phyloP scores from a whole-genome alignment of 2,329 filamentous ascomycete genomes.

The Apiospora arundinis region DNA sequence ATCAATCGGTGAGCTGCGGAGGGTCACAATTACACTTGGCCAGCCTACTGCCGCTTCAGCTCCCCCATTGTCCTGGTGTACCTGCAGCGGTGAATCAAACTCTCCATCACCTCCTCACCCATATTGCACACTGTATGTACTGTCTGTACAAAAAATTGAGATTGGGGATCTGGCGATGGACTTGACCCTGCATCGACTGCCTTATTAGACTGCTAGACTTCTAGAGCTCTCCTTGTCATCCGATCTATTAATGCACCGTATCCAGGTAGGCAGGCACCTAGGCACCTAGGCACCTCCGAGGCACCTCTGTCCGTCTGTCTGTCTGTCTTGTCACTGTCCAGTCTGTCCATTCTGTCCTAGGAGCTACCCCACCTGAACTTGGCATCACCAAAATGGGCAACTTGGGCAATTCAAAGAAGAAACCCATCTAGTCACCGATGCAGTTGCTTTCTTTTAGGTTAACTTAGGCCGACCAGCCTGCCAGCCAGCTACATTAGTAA shows the following conservation, averaged over 20 bases:
- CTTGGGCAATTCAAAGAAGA: not conserved
- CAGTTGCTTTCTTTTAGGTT: not conserved
- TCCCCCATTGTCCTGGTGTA: slow-evolving; percentile 8
- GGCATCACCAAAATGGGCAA: slow-evolving; percentile 7
- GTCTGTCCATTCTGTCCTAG: no score
- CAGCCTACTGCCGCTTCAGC: slow-evolving; percentile 12
- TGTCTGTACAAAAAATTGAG: not conserved
- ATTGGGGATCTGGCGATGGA: not conserved
- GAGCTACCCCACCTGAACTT: slow-evolving; percentile 10
- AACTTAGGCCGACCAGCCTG: not conserved
- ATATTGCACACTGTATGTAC: no score
- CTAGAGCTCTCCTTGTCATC: no score
- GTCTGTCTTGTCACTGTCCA: no score
- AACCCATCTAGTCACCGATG: not conserved
- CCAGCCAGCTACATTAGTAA: not conserved
- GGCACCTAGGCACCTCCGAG: no score
- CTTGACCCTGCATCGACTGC: no score
- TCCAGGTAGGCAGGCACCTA: no score
- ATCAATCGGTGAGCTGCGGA: slow-evolving; percentile 15
- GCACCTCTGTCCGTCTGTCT: no score
- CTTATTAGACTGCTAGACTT: no score
- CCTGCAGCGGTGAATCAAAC: slow-evolving; percentile 18
- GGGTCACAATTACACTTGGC: slow-evolving; percentile 18
- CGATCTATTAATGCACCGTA: slow-evolving; percentile 1
- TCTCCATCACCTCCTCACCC: not conserved